These are phyloP conservation scores for Geranomyces variabilis DNA, from an alignment of 192 early-diverging fungal species.

Conservation along the genomic window DNA sequence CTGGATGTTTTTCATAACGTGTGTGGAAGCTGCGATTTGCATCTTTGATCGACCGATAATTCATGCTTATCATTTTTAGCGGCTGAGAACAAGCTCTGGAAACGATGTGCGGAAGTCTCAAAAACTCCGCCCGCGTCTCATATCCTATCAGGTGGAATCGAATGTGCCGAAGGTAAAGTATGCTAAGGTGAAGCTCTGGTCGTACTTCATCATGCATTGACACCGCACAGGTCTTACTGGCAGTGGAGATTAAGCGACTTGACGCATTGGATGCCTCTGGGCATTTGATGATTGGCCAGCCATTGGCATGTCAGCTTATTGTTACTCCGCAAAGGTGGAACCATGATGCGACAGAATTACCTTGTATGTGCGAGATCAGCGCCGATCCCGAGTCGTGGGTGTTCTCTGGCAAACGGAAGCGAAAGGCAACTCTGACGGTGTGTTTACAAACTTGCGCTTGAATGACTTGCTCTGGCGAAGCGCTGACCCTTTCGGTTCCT, in stretches of 20 bases:
- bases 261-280: slow-evolving; percentile 37
- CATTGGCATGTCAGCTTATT: slow-evolving; percentile 56
- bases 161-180: not conserved
- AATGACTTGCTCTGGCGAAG: not conserved
- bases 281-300: slow-evolving; percentile 54
- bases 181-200: not conserved
- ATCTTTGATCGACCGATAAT: not conserved
- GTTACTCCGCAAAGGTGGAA: slow-evolving; percentile 38
- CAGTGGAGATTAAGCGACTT: slow-evolving; percentile 15
- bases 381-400: not conserved
- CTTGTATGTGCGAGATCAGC: slow-evolving; percentile 5
- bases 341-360: not conserved
- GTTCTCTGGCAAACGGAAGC: not conserved
- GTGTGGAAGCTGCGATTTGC: not conserved
- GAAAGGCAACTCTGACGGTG: not conserved
- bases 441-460: not conserved
- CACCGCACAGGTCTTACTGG: slow-evolving; percentile 37
- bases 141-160: not conserved
- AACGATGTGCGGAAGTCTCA: not conserved
- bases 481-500: not conserved
- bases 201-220: not conserved
- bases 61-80: not conserved
- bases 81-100: not conserved
- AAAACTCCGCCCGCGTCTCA: not conserved
- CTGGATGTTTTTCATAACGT: slow-evolving; percentile 46